Evolutionary conservation across 768 basidiomycete species (phyloP), one percentile per base, ranked within the genome.

Genomic region (Pisolithus orientalis): DNA sequence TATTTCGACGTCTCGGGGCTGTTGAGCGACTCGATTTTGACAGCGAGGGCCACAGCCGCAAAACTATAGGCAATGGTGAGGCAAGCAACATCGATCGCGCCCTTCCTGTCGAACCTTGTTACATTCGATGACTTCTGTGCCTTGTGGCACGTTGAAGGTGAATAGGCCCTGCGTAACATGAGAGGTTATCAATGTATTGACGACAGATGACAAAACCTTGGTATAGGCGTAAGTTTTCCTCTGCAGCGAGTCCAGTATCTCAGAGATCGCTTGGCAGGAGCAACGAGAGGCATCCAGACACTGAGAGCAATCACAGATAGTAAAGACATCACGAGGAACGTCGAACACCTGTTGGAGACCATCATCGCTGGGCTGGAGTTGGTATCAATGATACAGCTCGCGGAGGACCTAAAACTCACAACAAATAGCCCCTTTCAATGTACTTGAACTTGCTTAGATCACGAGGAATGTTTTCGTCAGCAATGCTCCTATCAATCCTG

Each of bases 51-150:
- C 61, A 53, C 83, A 85, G 6, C 43, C 47, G 50, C 84, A 85
- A 27, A 65, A 60, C 78, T 80, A 57, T 44, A 10, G 29, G 38
- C 17, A 50, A 25, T 39, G 39, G 24, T 34, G 42, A 48, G 39
- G 39, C 17, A 7, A 28, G 49, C 17, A 40, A 21, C 8, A 39
- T n/a, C 11, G 39, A 44, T 14, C n/a, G 24, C 2, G 32, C 17
- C 4, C 34, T 34, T 13, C 13, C 38, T 29, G 7, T 40, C 72
- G 45, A 59, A 82, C 85, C 61, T 74, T 67, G 55, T 85, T 87
- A 54, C 85, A 88, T 62, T 88, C 85, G 5, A 85, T 72, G 10
- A 84, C 79, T 44, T 82, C 79, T 0, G 67, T 59, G 0, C 79
- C 79, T 13, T 62, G 68, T 25, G 63, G 65, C 1, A 70, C 50